These are phyloP conservation scores for Myxozyma neglecta DNA, from an alignment of 805 yeast species.

Conservation along the genomic window DNA sequence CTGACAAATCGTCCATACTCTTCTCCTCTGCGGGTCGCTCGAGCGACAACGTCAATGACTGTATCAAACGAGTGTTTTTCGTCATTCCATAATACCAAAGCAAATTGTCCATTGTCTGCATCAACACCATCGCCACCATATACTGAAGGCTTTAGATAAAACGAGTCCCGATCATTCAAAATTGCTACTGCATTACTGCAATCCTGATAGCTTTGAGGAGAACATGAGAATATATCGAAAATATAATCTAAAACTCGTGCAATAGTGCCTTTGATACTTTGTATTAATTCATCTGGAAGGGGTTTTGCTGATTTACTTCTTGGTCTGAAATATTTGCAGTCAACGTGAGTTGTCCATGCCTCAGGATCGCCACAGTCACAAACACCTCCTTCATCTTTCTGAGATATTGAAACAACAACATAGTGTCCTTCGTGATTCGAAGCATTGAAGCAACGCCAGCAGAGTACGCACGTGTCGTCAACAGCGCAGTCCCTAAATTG, in stretches of 20 bases:
- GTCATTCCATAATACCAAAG: constrained; percentile 69
- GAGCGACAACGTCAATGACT: constrained; percentile 62
- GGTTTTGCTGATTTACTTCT: constrained; percentile 34
- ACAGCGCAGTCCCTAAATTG: constrained; percentile 51
- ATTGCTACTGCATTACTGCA: constrained; percentile 13
- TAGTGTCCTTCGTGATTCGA: constrained; percentile 72
- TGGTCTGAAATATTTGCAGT: constrained; percentile 49
- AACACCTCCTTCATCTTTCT: constrained; percentile 68
- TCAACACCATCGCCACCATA: constrained; percentile 47
- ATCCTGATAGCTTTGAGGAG: constrained; percentile 32
- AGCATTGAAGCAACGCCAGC: constrained; percentile 71
- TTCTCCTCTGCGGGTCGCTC: constrained; percentile 61
- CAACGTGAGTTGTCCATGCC: constrained; percentile 63
- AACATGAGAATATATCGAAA: constrained; percentile 50
- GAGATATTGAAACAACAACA: constrained; percentile 60
- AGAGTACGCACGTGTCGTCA: constrained; percentile 82
- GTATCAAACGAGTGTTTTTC: constrained; percentile 74
- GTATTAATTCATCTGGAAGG: constrained; percentile 49
- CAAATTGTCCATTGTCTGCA: constrained; percentile 21
- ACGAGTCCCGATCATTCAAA: constrained; percentile 21
- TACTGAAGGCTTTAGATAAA: constrained; percentile 44
- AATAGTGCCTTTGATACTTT: constrained; percentile 46
- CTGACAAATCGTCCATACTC: constrained; percentile 76
- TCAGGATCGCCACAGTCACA: constrained; percentile 91
- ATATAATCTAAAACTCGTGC: constrained; percentile 57